Conservation (phyloP, 106 monocot species). For the Amphibolis antarctica region DNA sequence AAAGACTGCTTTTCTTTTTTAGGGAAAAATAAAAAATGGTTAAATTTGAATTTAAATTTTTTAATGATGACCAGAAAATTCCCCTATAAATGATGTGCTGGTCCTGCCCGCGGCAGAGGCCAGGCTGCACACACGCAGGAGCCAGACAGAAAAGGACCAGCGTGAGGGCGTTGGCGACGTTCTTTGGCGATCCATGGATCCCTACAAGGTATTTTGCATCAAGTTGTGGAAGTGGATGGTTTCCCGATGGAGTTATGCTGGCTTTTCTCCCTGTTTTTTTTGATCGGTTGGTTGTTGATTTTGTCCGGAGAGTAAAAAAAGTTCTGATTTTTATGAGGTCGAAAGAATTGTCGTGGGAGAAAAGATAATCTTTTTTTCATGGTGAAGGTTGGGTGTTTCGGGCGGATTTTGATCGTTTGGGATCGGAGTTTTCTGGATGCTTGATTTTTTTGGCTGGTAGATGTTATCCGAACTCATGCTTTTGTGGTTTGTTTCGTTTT, state of each 20-base stretch:
- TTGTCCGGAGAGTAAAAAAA: not conserved
- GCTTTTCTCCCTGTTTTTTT: not conserved
- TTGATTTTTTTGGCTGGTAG: not conserved
- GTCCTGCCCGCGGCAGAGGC: too few relatives aligned
- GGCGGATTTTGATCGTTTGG: not conserved
- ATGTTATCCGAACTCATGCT: not conserved
- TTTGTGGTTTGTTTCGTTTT: not conserved
- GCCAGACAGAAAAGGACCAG: too few relatives aligned
- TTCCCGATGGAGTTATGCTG: not conserved
- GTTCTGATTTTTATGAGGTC: not conserved
- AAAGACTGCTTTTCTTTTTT: too few relatives aligned
- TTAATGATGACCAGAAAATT: too few relatives aligned
- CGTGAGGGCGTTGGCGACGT: not conserved
- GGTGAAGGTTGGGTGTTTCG: not conserved
- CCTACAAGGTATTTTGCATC: not conserved
- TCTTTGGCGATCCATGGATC: not conserved
- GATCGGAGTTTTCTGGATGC: not conserved
- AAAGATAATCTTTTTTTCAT: not conserved
- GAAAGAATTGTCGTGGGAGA: too few relatives aligned
- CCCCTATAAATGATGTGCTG: too few relatives aligned
- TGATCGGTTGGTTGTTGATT: not conserved
- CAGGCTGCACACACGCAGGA: too few relatives aligned
- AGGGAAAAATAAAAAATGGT: too few relatives aligned
- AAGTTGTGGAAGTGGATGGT: not conserved
- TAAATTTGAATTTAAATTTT: too few relatives aligned